Percentiles rank a stretch among this genome's conserved stretches.
Conservation (phyloP, 768 basidiomycete genomes). For the Phaeotremella skinneri region DNA sequence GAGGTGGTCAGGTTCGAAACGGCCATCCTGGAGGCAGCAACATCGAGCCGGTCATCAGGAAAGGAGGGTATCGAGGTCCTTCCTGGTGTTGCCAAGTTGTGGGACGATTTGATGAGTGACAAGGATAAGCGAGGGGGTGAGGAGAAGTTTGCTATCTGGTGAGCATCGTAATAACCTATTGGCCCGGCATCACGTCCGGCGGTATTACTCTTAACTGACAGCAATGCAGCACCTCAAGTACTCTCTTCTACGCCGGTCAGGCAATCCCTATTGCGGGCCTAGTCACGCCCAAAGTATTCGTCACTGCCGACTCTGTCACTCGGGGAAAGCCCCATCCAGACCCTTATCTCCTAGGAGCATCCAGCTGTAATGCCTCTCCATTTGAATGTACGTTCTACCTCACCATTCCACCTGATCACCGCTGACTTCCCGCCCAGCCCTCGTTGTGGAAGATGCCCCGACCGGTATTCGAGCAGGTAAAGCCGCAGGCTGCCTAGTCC, state of each 20-base stretch:
- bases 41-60: conserved; percentile 26
- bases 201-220: neutral
- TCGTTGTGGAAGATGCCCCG: conserved; percentile 86
- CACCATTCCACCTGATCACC: neutral
- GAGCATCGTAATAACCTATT: conserved; percentile 17
- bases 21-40: conserved; percentile 53
- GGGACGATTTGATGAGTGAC: conserved; percentile 39
- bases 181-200: no score
- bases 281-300: conserved; percentile 59
- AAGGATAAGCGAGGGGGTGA: conserved; percentile 51
- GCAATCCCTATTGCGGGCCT: conserved; percentile 68
- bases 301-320: conserved; percentile 73
- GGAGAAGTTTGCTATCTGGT: conserved; percentile 83
- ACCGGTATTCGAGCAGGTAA: conserved; percentile 73
- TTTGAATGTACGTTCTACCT: conserved; percentile 57
- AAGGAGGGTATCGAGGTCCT: conserved; percentile 56
- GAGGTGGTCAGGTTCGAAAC: conserved; percentile 74
- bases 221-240: conserved; percentile 57
- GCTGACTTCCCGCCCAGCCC: conserved; percentile 54
- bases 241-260: conserved; percentile 68
- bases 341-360: conserved; percentile 79
- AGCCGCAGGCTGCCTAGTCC: conserved; percentile 68
- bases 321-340: conserved; percentile 82
- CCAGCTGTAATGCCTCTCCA: conserved; percentile 61
- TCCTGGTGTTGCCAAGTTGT: conserved; percentile 61